phyloP scores from a whole-genome alignment of 495 filamentous ascomycete genomes.

The Thermothielavioides terrestris region DNA sequence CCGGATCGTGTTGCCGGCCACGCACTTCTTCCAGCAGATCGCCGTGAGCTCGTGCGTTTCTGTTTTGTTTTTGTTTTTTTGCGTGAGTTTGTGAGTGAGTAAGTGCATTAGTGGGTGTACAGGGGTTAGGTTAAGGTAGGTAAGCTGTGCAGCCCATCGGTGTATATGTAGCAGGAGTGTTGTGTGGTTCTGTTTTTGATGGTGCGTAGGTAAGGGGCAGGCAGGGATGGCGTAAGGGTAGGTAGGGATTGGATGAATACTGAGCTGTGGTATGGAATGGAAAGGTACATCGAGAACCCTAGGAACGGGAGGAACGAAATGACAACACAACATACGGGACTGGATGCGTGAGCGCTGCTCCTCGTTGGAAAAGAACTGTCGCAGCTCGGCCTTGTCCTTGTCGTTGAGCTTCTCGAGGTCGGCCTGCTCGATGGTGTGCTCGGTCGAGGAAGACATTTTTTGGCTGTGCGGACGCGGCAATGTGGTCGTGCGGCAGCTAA shows the following conservation, averaged over 20 bases:
- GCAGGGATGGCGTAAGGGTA: not conserved
- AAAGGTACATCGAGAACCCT: not conserved
- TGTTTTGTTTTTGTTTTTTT: constrained; percentile 21
- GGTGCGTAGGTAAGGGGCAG: not conserved
- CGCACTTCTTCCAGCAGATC: constrained; percentile 88
- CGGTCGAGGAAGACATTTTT: constrained; percentile 29
- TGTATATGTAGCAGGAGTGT: not conserved
- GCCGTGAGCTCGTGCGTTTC: constrained; percentile 79
- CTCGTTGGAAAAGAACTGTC: constrained; percentile 72
- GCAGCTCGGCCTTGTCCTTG: constrained; percentile 77
- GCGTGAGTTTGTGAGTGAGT: not conserved
- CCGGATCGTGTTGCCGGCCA: constrained; percentile 51
- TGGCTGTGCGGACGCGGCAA: not conserved
- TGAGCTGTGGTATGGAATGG: too few relatives aligned
- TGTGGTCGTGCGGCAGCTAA: too few relatives aligned
- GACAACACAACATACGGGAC: constrained; percentile 60
- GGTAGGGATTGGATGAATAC: too few relatives aligned
- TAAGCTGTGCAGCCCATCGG: too few relatives aligned
- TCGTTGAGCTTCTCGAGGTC: constrained; percentile 69
- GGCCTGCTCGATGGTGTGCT: constrained; percentile 24
- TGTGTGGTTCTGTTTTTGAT: not conserved
- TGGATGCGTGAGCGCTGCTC: constrained; percentile 73
- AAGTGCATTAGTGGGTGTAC: too few relatives aligned
- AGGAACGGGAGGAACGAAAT: not conserved
- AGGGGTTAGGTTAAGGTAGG: too few relatives aligned